phyloP scores from a whole-genome alignment of 1,284 basidiomycete species.

The Salmacisia buchloeana region DNA sequence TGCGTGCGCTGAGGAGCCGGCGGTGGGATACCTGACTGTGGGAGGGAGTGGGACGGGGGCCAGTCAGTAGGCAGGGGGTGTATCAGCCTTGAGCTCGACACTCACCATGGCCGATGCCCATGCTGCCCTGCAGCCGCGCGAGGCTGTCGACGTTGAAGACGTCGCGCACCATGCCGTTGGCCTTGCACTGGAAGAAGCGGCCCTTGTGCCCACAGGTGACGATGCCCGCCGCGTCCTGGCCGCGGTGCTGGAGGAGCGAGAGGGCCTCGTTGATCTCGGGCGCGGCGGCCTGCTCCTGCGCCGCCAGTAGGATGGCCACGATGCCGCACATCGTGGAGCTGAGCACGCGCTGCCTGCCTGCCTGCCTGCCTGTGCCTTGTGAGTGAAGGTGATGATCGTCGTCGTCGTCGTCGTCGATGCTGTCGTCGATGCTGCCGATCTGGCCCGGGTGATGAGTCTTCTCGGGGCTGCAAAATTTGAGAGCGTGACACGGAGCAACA shows the following conservation, averaged over 20 bases:
- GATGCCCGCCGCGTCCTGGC: constrained; percentile 96
- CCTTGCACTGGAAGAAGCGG: constrained; percentile 95
- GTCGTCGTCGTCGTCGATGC: no score
- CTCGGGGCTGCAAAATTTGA: no score
- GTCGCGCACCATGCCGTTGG: constrained; percentile 99
- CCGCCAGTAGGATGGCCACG: constrained; percentile 43
- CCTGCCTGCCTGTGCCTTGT: no score
- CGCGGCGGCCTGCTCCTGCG: constrained; percentile 28
- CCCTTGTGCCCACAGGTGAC: constrained; percentile 94
- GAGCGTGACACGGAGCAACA: no score
- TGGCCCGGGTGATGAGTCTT: no score
- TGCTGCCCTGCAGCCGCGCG: constrained; percentile 75
- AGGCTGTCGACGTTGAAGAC: constrained; percentile 82
- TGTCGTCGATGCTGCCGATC: no score
- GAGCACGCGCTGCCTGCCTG: no score
- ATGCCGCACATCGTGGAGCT: constrained; percentile 49
- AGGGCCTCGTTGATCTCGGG: constrained; percentile 51
- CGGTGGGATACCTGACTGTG: constrained; percentile 69
- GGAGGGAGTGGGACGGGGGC: not conserved
- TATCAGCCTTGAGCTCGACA: constrained; percentile 44
- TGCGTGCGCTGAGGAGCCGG: constrained; percentile 89
- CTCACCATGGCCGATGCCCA: constrained; percentile 96
- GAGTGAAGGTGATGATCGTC: no score
- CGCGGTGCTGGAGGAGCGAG: constrained; percentile 53
- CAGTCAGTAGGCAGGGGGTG: not conserved